Evolutionary conservation across 495 filamentous ascomycete species (phyloP), one percentile per base, ranked within the genome.

Genomic region (Emericellopsis terricola): DNA sequence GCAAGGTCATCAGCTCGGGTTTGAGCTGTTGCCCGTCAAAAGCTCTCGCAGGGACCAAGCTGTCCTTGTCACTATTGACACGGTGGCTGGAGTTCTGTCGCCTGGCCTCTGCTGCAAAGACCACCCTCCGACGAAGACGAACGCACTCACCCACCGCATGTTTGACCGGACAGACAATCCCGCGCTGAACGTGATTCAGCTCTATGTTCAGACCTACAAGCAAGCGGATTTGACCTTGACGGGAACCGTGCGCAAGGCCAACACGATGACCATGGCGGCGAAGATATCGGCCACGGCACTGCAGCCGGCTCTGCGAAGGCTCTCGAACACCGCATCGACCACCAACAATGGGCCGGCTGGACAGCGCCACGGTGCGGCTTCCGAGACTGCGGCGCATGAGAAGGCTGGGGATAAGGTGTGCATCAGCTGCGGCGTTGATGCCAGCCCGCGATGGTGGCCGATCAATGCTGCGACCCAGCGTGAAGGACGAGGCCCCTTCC

Each of bases 21-120:
- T 99, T 43, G 86, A 96, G 39, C 66, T 99, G 33, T 77, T 74
- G 4, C 85, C 89, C 0, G 77, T 94, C 33, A 94, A 94, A 53
- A 75, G 76, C 26, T 86, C 83, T 15, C 68, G 84, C 19, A 69
- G 73, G 43, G 85, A 93, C 37, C 71, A 71, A 32, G 59, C 77
- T 37, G 78, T 65, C 35, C 68, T 81, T 21, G 70, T 78, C 20
- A 81, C 73, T 18, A 65, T 97, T 17, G 76, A 77, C 20, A 70
- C 65, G 8, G 85, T 93, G 45, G 69, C 61, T 18, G 89, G 89
- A 9, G 66, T 62, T 8, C 79, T 83, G 57, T 70, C 71, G 8
- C 75, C 91, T 2, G 78, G 67, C 3, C 64, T 94, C 5, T 96
- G 81, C 72, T 99, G 89, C 62, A 84, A 85, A 49, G 76, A 85